These are phyloP conservation scores for Saccharomycopsis sp. DNA, from an alignment of 805 yeast genomes.

Conservation along the genomic window DNA sequence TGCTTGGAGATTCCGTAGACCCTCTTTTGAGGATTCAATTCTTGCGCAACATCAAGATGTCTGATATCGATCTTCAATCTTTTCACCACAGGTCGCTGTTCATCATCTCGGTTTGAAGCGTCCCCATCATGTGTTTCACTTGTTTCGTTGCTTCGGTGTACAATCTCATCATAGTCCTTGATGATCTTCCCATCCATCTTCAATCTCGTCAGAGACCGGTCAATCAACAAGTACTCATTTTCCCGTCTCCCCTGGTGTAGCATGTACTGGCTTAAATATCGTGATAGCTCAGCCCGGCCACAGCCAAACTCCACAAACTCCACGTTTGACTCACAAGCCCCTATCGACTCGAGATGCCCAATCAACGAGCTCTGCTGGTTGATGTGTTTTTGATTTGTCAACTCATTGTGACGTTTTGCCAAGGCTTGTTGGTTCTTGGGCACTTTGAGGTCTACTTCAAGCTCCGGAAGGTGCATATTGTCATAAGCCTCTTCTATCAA, in stretches of 20 bases:
- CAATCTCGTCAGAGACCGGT: conserved; percentile 68
- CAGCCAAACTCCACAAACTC: conserved; percentile 76
- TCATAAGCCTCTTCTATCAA: conserved; percentile 32
- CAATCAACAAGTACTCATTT: conserved; percentile 48
- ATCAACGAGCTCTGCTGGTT: conserved; percentile 74
- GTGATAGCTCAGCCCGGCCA: conserved; percentile 77
- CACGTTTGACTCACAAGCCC: not conserved
- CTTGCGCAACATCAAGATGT: conserved; percentile 46
- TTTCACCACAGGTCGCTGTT: conserved; percentile 33
- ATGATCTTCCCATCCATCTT: conserved; percentile 65
- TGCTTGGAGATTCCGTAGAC: conserved; percentile 86
- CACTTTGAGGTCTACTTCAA: conserved; percentile 8
- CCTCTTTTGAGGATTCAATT: conserved; percentile 14
- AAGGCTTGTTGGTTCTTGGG: conserved; percentile 1
- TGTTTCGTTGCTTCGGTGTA: too few species aligned
- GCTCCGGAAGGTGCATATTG: too few species aligned
- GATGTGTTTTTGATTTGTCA: conserved; percentile 64
- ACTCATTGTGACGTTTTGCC: conserved; percentile 36
- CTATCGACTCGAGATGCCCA: conserved; percentile 43
- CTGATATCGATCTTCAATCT: conserved; percentile 72
- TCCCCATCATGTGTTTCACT: too few species aligned
- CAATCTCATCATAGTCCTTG: too few species aligned
- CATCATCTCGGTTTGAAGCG: too few species aligned
- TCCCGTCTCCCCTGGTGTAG: conserved; percentile 13
- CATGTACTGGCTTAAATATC: conserved; percentile 38